These are phyloP conservation scores for Huntiella bhutanensis DNA, from an alignment of 2,329 filamentous ascomycete species.

Conservation along the genomic window DNA sequence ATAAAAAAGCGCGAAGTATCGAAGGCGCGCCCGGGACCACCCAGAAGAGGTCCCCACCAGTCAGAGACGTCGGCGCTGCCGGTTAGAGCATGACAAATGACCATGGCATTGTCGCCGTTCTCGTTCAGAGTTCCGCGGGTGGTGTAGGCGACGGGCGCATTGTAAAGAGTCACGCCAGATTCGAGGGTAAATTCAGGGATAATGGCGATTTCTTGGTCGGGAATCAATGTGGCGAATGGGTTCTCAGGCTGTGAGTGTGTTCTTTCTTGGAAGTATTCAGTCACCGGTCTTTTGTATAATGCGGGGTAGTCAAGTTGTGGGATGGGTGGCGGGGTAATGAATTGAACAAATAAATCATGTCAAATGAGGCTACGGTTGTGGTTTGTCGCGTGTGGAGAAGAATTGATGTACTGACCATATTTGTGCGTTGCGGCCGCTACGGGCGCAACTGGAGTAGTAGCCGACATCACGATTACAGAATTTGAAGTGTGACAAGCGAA, in stretches of 20 bases:
- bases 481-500: neutral
- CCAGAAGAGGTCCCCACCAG: conserved; percentile 75
- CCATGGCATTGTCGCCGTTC: conserved; percentile 47
- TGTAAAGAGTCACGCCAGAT: conserved; percentile 65
- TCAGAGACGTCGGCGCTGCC: conserved; percentile 70
- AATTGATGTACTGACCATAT: conserved; percentile 14
- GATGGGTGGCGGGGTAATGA: conserved; percentile 4
- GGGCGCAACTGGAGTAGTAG: conserved; percentile 1
- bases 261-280: conserved; percentile 52
- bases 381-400: neutral
- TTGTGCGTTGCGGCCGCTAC: conserved; percentile 1
- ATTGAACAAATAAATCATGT: neutral
- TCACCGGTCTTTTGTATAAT: conserved; percentile 23
- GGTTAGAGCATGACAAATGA: conserved; percentile 69
- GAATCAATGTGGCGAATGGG: conserved; percentile 69
- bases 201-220: conserved; percentile 70
- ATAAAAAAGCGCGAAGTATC: conserved; percentile 71
- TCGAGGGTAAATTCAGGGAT: conserved; percentile 84
- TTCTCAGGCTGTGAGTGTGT: conserved; percentile 64
- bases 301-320: neutral
- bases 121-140: conserved; percentile 42
- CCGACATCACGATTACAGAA: conserved; percentile 4
- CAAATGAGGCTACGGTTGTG: neutral
- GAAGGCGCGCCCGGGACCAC: conserved; percentile 59
- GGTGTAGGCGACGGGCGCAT: conserved; percentile 54